Evolutionary conservation across 176 grass and related monocot genomes (phyloP), one percentile per base, ranked within the genome.

Genomic region (Lolium rigidum): DNA sequence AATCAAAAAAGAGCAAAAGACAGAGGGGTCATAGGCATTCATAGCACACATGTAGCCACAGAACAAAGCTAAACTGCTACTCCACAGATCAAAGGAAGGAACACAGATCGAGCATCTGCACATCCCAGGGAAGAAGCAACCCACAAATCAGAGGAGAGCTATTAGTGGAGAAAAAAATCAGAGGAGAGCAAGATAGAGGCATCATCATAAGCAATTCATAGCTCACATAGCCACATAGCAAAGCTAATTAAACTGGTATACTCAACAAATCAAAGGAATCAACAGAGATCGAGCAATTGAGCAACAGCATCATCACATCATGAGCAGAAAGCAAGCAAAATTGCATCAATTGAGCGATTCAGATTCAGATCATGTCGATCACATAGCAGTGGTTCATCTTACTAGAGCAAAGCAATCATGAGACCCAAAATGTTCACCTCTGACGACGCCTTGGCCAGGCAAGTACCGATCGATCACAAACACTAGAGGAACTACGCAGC

Each of bases 401-500:
- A 44, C 80, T 41, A 65, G 51, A 72, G 80, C 66, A 56, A 58
- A 72, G 80, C 66, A 56, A 58, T 24, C 43, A 65, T 9, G 56
- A 44, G 43, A 71, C 67, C 28, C 50, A 82, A n/a, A 66, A 24
- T 67, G 47, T 81, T 68, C 46, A 52, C 79, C 64, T 55, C 47
- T 64, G 63, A 82, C 17, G 63, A 82, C 11, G n/a, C 35, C 24
- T 56, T 56, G 52, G 52, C 52, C 52, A 56, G 1, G 52, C 52
- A 16, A 56, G 52, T 56, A 56, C 52, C 7, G 52, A 56, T 56
- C 52, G 52, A 20, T 18, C 52, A 56, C 52, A 69, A 55, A 69
- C 26, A 82, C 62, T 51, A 9, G 24, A 68, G 79, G 35, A 50
- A 81, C 48, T 13, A 66, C 4, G 60, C 9, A 35, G 16, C 22